Conservation (phyloP, 2,329 filamentous ascomycete genomes). For the Venturiaceae sp. region DNA sequence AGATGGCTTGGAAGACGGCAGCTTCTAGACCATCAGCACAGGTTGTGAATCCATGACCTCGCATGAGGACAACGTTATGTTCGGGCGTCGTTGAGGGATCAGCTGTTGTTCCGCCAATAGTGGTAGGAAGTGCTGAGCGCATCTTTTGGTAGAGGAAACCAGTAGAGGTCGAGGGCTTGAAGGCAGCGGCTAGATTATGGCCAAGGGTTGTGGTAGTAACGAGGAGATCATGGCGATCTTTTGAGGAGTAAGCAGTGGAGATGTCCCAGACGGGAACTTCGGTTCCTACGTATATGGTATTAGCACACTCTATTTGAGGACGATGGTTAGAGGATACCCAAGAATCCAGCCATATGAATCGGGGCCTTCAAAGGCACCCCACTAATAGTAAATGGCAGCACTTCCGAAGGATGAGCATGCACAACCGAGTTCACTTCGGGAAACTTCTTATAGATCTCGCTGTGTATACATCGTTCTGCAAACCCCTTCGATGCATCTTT, state of each 20-base stretch:
- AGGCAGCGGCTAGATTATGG: constrained; percentile 23
- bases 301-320: neutral
- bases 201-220: constrained; percentile 21
- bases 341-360: constrained; percentile 33
- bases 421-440: constrained; percentile 32
- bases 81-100: constrained; percentile 23
- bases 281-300: constrained; percentile 16
- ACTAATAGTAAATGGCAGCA: constrained; percentile 32
- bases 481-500: constrained; percentile 21
- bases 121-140: constrained; percentile 22
- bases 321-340: constrained; percentile 20
- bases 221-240: constrained; percentile 23
- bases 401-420: constrained; percentile 31
- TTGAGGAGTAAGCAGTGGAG: constrained; percentile 16
- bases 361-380: constrained; percentile 27
- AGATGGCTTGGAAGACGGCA: constrained; percentile 35
- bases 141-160: constrained; percentile 28
- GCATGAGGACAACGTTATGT: constrained; percentile 28
- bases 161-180: constrained; percentile 26
- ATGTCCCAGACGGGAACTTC: constrained; percentile 26
- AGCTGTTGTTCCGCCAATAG: constrained; percentile 20
- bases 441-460: constrained; percentile 35
- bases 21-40: constrained; percentile 32
- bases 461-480: constrained; percentile 35
- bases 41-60: constrained; percentile 36